These are phyloP conservation scores for Boletus semigastroideus DNA, from an alignment of 1,284 basidiomycete genomes.

Conservation along the genomic window DNA sequence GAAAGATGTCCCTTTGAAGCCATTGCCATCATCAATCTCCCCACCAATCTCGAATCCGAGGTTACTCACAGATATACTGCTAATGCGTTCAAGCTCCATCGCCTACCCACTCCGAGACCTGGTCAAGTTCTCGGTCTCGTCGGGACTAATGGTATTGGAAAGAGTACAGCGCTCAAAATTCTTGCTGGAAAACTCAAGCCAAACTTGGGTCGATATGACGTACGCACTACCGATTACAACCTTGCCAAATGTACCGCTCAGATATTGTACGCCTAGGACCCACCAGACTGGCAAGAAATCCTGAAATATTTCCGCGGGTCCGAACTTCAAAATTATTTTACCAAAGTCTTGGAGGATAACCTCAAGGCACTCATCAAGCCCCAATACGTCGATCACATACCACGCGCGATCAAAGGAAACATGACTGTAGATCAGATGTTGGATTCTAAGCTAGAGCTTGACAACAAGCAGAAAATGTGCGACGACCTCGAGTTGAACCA, in stretches of 20 bases:
- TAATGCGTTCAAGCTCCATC: slow-evolving; percentile 97
- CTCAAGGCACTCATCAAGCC: slow-evolving; percentile 97
- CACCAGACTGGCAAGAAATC: slow-evolving; percentile 97
- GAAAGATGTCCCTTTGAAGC: slow-evolving; percentile 94
- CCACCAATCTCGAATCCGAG: slow-evolving; percentile 91
- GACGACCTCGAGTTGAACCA: slow-evolving; percentile 84
- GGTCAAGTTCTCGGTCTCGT: slow-evolving; percentile 96
- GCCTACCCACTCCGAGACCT: slow-evolving; percentile 90
- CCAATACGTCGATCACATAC: slow-evolving; percentile 98
- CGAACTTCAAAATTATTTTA: slow-evolving; percentile 97
- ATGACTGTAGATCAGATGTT: slow-evolving; percentile 90
- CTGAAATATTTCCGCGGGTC: slow-evolving; percentile 96
- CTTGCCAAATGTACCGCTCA: not conserved
- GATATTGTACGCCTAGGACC: slow-evolving; percentile 55
- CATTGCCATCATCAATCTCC: slow-evolving; percentile 95
- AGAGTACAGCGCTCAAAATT: slow-evolving; percentile 95
- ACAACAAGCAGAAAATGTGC: slow-evolving; percentile 82
- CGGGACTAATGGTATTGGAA: slow-evolving; percentile 98
- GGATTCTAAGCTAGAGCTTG: slow-evolving; percentile 79
- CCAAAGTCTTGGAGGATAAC: slow-evolving; percentile 97
- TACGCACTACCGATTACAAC: slow-evolving; percentile 39
- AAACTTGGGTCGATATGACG: slow-evolving; percentile 88
- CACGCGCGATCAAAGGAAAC: slow-evolving; percentile 88
- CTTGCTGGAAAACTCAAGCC: slow-evolving; percentile 95
- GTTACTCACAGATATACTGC: slow-evolving; percentile 97